Base-by-base conservation (phyloP, 192 early-diverging fungal species). In the Spinellus fusiger region DNA sequence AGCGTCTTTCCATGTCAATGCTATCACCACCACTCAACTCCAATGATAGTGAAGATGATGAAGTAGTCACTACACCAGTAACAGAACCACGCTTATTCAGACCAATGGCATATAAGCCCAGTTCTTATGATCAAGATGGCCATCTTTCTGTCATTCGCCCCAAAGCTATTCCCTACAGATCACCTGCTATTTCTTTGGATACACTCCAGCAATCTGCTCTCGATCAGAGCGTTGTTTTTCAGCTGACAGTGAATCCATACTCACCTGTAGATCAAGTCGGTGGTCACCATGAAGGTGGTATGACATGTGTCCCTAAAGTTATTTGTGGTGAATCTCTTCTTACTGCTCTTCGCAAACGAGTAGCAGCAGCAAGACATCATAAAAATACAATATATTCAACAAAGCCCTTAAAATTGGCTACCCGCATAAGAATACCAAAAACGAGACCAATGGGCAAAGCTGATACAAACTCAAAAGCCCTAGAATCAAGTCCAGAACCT, bases 21-120 rank as follows among this genome's bases (percentile, higher is more conserved):
- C 69, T 62, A 49, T 62, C 69, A 28, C 62, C 64, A 49, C 50
- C 65, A 44, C n/a, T 70, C 4, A 62, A 70, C 27, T n/a, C n/a
- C n/a, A n/a, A n/a, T n/a, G 69, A 70, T 40, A 35, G 44, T 55
- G 61, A 60, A 44, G 69, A 70, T 26, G 69, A 70, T 33, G 62
- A 65, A 31, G 56, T 52, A 34, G 61, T 20, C 22, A 27, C 33
- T 2, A 53, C 50, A 1, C 37, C 56, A 23, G 22, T 29, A n/a
- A n/a, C n/a, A n/a, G n/a, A n/a, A 15, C 26, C 49, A 28, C 49
- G n/a, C 15, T 49, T 49, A 6, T 34, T 32, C 33, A 46, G 20
- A 48, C 38, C 59, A 49, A 40, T 47, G 38, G 16, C 26, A 27
- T n/a, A 46, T 37, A 16, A 37, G 26, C 9, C 20, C 25, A 29